Base-by-base conservation (phyloP, 257 asterid species). In the Solanum sitiens region DNA sequence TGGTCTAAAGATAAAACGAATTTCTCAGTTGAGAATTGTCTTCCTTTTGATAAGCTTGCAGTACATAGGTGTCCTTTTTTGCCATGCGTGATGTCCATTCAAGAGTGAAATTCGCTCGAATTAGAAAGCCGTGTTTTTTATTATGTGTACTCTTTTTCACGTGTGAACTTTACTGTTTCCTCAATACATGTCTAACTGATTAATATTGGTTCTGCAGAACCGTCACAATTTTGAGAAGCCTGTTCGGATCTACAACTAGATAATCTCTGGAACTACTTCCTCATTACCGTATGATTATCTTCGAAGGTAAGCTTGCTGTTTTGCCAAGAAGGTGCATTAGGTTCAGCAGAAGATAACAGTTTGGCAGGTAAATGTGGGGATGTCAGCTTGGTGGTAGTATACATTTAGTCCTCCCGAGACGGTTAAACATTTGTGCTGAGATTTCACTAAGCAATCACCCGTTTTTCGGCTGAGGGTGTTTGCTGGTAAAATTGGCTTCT, bases 201-300 rank as follows among this genome's bases (percentile, higher is more conserved):
- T 25, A 18, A 11, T 40, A 86, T 89, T 88, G 83, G 82, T 83
- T 40, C 88, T 92, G 91, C 94, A 95, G 98, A 94, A 91, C 85
- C 97, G 97, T 20, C 97, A 93, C 88, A 89, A 93, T 27, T 94
- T 76, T 85, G 98, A 95, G 91, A 95, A 94, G 88, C 94, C 96
- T 23, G 96, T 95, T 87, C 91, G 90, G 90, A 95, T 95, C 89
- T 95, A 94, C 90, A 94, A 94, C 85, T 95, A 94, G 91, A 73
- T 84, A 83, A 86, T 80, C 70, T 21, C 11, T 50, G 23, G 42
- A 37, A 61, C 44, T 42, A 47, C 87, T 18, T 85, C 67, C 25
- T 82, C 89, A n/a, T 74, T 84, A 44, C 88, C 76, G 47, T 63
- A 86, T 87, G 32, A 61, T 80, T 75, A 86, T 32, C 71, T 67